phyloP scores from a whole-genome alignment of 2,329 filamentous ascomycete species.

The Fusarium nelsonii region DNA sequence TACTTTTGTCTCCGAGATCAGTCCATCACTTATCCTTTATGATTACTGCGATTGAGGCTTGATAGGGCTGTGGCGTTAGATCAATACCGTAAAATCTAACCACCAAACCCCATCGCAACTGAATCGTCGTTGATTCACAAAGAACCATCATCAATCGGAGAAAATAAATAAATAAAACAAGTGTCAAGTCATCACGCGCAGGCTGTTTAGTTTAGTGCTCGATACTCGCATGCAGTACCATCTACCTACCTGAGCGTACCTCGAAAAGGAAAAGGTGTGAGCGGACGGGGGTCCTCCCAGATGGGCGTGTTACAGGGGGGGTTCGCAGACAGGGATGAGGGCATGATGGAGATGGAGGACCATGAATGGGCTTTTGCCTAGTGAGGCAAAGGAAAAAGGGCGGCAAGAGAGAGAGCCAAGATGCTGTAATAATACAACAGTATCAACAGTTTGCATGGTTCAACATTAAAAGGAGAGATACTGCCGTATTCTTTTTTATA shows the following conservation, averaged over 20 bases:
- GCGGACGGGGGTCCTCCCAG: slow-evolving; percentile 31
- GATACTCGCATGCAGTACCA: slow-evolving; percentile 1
- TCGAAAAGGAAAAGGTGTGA: slow-evolving; percentile 37
- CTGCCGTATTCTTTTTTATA: slow-evolving; percentile 2
- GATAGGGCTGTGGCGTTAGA: background rate
- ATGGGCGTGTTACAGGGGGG: slow-evolving; percentile 14
- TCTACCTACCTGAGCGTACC: slow-evolving; percentile 16
- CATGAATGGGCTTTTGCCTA: background rate
- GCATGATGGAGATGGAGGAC: slow-evolving; percentile 5
- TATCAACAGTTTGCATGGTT: background rate
- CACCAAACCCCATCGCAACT: background rate
- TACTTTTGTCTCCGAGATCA: background rate
- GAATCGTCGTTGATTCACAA: background rate
- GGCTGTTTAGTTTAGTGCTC: slow-evolving; percentile 1
- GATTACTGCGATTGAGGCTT: background rate
- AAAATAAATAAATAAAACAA: background rate
- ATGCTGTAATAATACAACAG: background rate
- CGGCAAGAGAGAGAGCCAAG: slow-evolving; percentile 11
- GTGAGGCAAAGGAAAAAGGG: slow-evolving; percentile 21
- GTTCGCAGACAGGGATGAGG: slow-evolving; percentile 2
- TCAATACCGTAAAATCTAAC: too few species aligned
- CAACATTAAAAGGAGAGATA: background rate
- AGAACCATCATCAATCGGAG: background rate
- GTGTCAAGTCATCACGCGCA: slow-evolving; percentile 8
- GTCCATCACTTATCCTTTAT: background rate